Conservation (phyloP, 768 basidiomycete genomes). For the Tulasnella sp. region DNA sequence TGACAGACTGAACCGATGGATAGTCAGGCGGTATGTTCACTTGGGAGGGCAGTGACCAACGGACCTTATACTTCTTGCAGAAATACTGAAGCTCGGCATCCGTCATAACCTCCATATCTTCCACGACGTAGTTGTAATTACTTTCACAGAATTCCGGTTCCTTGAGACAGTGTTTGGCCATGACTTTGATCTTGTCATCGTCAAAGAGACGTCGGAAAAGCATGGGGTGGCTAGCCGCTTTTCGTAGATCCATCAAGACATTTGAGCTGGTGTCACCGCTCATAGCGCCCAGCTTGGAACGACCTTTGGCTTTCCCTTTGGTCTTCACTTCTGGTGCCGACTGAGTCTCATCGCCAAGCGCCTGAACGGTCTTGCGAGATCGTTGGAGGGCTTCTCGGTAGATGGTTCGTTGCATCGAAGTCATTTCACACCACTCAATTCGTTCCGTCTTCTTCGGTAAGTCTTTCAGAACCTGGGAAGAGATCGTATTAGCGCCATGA, state of each 20-base stretch:
- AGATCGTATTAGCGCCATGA: background rate
- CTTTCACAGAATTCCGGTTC: slow-evolving; percentile 91
- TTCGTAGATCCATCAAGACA: slow-evolving; percentile 96
- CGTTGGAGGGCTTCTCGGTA: slow-evolving; percentile 86
- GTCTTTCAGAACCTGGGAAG: slow-evolving; percentile 78
- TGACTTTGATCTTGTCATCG: slow-evolving; percentile 69
- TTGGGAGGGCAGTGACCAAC: slow-evolving; percentile 36
- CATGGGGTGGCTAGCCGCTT: slow-evolving; percentile 96
- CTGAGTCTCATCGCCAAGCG: slow-evolving; percentile 32
- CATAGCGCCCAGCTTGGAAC: slow-evolving; percentile 39
- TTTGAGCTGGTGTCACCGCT: slow-evolving; percentile 82
- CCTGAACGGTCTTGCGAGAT: slow-evolving; percentile 72
- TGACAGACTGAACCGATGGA: slow-evolving; percentile 48
- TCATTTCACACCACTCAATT: slow-evolving; percentile 96
- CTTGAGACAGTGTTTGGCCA: slow-evolving; percentile 82
- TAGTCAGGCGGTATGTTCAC: background rate
- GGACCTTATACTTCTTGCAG: slow-evolving; percentile 82
- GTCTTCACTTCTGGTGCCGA: slow-evolving; percentile 49
- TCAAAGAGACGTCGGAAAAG: slow-evolving; percentile 86
- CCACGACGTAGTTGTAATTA: slow-evolving; percentile 82
- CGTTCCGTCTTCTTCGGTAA: slow-evolving; percentile 91
- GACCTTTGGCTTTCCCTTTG: slow-evolving; percentile 60
- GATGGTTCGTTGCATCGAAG: slow-evolving; percentile 73
- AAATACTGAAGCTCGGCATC: slow-evolving; percentile 93
- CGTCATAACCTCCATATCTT: slow-evolving; percentile 98